A percentile compares a stretch with the other conserved stretches of the same genome.
phyloP scores from a whole-genome alignment of 23 red algal species.

The Gracilaria gracilis region DNA sequence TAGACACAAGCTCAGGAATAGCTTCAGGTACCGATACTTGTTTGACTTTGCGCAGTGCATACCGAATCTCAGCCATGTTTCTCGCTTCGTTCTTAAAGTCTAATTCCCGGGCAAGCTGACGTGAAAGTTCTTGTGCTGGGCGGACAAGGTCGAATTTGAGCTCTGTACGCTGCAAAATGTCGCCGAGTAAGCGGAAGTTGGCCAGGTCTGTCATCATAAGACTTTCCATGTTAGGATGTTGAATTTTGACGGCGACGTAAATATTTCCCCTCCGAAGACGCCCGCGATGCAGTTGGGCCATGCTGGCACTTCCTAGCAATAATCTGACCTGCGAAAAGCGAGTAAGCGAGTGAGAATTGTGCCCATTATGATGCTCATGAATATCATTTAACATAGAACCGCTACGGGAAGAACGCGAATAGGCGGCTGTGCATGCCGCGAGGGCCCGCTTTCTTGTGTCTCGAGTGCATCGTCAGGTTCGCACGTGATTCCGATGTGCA shows the following conservation, averaged over 20 bases:
- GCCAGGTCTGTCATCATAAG: conserved; percentile 83
- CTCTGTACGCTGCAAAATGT: conserved; percentile 75
- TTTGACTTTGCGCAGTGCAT: conserved; percentile 10
- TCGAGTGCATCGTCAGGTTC: too few species aligned
- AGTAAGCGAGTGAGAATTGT: too few species aligned
- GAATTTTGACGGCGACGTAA: conserved; percentile 83
- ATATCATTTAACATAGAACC: conserved; percentile 73
- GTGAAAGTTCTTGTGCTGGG: conserved; percentile 69
- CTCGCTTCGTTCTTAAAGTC: conserved; percentile 78
- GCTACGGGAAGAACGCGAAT: not conserved
- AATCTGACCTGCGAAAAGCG: conserved; percentile 25
- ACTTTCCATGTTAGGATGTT: conserved; percentile 65
- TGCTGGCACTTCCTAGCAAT: conserved; percentile 66
- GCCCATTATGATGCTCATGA: too few species aligned
- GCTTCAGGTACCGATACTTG: conserved; percentile 51
- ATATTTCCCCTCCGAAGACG: conserved; percentile 4
- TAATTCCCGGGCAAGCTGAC: conserved; percentile 78
- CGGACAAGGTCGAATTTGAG: conserved; percentile 82
- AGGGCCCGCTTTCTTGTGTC: too few species aligned
- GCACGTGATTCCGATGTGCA: too few species aligned
- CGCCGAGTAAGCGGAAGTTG: conserved; percentile 69
- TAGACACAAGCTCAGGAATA: conserved; percentile 44
- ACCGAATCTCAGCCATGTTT: conserved; percentile 52
- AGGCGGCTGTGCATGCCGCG: too few species aligned
- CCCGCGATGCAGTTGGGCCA: conserved; percentile 54